Evolutionary conservation across 192 early-diverging fungal species (phyloP).

Genomic region (Mortierella antarctica): DNA sequence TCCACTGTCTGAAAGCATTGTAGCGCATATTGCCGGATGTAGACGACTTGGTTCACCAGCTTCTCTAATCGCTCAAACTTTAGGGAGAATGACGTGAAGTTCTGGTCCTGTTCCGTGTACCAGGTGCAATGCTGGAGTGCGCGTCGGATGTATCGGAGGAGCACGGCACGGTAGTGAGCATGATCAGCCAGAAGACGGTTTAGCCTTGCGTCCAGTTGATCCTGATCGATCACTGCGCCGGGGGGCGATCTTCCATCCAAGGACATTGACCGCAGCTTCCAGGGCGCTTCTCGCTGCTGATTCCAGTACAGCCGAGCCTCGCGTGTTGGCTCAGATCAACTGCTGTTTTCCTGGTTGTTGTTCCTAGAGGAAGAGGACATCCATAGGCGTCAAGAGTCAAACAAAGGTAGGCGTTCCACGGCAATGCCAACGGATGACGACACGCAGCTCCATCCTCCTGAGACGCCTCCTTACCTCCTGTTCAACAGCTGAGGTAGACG

Average conservation of each 20-base stretch:
- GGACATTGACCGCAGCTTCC: conserved; percentile 16
- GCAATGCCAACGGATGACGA: no score
- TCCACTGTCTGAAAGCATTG: conserved; percentile 40
- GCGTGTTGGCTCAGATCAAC: no score
- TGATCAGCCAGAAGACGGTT: conserved; percentile 36
- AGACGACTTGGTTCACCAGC: conserved; percentile 10
- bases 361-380: no score
- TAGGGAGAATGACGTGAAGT: conserved; percentile 22
- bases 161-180: conserved; percentile 27
- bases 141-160: conserved; percentile 42
- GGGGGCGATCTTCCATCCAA: conserved; percentile 15
- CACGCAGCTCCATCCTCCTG: no score
- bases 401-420: no score
- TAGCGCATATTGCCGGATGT: conserved; percentile 34
- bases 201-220: conserved; percentile 37
- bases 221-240: conserved; percentile 30
- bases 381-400: no score
- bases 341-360: no score
- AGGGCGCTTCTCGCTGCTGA: neutral
- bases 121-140: conserved; percentile 22
- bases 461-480: no score
- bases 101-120: conserved; percentile 37
- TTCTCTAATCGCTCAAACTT: conserved; percentile 38
- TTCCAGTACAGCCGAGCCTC: no score
- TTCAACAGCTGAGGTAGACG: no score